Percentiles rank a stretch among this genome's conserved stretches.
These are phyloP conservation scores for Hamiltosporidium tvaerminnensis DNA, from an alignment of 371 early-diverging fungal genomes.

Conservation along the genomic window DNA sequence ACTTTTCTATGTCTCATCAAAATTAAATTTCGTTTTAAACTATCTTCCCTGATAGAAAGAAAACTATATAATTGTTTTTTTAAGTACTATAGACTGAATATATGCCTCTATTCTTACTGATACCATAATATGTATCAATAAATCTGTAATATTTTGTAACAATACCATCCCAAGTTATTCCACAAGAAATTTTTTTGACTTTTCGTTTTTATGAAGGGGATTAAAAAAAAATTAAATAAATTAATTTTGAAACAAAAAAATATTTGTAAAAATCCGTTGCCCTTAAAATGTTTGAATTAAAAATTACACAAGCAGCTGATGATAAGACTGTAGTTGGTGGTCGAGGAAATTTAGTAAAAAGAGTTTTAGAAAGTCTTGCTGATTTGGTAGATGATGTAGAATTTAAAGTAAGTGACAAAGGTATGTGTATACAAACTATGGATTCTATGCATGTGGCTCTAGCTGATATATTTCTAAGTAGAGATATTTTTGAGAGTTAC, in stretches of 20 bases:
- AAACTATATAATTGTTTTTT: neutral
- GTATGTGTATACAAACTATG: slow-evolving; percentile 51
- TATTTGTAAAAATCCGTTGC: neutral
- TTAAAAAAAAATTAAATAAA: no score
- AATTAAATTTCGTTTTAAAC: no score
- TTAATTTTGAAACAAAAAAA: no score
- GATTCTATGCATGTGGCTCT: slow-evolving; percentile 51
- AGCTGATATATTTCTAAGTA: slow-evolving; percentile 44
- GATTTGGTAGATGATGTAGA: slow-evolving; percentile 49
- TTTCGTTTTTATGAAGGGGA: no score
- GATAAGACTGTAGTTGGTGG: slow-evolving; percentile 11
- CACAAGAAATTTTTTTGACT: no score
- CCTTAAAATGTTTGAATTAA: slow-evolving; percentile 41
- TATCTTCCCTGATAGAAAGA: no score
- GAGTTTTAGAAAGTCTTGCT: slow-evolving; percentile 41
- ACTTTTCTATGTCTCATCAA: no score
- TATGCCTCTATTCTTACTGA: no score
- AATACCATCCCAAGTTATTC: no score
- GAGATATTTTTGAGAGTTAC: slow-evolving; percentile 44
- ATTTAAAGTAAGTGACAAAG: slow-evolving; percentile 34
- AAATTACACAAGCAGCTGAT: slow-evolving; percentile 15
- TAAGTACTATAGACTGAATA: neutral
- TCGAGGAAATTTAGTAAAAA: slow-evolving; percentile 27
- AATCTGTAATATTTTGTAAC: no score
- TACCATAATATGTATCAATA: no score